A percentile compares a stretch with the other conserved stretches of the same genome.
Conservation (phyloP, 495 filamentous ascomycete genomes). For the Penicillium desertorum region DNA sequence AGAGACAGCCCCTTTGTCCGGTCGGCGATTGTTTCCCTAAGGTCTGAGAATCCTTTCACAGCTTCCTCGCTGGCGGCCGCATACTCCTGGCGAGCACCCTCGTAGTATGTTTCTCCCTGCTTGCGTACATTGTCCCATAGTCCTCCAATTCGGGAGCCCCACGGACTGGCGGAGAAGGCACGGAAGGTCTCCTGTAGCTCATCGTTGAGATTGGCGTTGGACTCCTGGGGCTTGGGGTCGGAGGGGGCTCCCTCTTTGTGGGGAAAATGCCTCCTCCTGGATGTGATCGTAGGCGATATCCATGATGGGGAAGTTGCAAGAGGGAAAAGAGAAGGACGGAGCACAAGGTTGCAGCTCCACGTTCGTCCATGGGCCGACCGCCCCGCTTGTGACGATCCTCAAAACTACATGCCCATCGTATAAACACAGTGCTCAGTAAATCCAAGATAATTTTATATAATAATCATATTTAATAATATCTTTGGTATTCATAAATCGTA, state of each 20-base stretch:
- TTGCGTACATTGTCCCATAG: conserved; percentile 89
- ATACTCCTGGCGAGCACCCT: conserved; percentile 79
- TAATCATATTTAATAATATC: not conserved
- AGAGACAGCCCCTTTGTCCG: conserved; percentile 74
- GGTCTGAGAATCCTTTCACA: conserved; percentile 74
- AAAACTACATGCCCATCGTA: not conserved
- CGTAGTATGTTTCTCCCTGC: conserved; percentile 83
- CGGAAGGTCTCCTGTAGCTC: conserved; percentile 96
- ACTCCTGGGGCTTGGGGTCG: conserved; percentile 33
- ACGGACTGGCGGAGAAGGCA: conserved; percentile 84
- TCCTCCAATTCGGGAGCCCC: conserved; percentile 85
- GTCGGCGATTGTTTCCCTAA: conserved; percentile 65
- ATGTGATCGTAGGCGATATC: conserved; percentile 98
- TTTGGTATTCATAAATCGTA: conserved; percentile 18
- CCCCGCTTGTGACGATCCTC: conserved; percentile 26
- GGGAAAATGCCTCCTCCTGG: conserved; percentile 73
- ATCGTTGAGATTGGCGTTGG: conserved; percentile 66
- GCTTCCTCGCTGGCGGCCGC: conserved; percentile 76
- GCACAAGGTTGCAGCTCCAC: conserved; percentile 27
- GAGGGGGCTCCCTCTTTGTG: conserved; percentile 47
- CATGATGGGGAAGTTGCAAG: conserved; percentile 53
- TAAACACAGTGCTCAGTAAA: not conserved
- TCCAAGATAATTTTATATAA: not conserved
- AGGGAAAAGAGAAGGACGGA: conserved; percentile 13
- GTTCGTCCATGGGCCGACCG: conserved; percentile 32